phyloP scores from a whole-genome alignment of 352 stramenopile species.

The Globisporangium barbulae region DNA sequence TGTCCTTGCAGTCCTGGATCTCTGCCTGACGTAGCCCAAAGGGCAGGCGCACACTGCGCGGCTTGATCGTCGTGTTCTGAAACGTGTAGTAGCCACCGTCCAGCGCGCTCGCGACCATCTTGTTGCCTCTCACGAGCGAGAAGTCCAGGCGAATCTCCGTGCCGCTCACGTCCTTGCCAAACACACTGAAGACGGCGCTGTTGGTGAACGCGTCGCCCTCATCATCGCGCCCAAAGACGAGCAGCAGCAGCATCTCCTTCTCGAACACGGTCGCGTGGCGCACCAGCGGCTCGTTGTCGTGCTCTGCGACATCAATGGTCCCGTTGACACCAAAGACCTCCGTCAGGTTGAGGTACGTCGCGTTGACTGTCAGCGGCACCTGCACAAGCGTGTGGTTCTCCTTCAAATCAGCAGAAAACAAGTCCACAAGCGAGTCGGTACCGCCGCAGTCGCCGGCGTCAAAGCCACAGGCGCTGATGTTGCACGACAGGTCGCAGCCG shows the following conservation, averaged over 20 bases:
- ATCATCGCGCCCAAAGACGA: conserved; percentile 73
- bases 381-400: conserved; percentile 64
- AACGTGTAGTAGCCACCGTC: conserved; percentile 53
- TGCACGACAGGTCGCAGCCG: conserved; percentile 71
- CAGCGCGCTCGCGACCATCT: conserved; percentile 25
- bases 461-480: conserved; percentile 80
- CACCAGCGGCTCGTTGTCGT: conserved; percentile 70
- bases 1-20: conserved; percentile 28
- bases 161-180: conserved; percentile 37
- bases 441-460: conserved; percentile 81
- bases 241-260: conserved; percentile 64
- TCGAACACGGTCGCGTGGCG: conserved; percentile 75
- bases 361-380: conserved; percentile 58
- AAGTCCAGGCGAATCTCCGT: conserved; percentile 44
- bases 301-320: conserved; percentile 40
- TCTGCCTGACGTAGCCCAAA: conserved; percentile 63
- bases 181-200: conserved; percentile 43
- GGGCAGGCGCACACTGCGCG: conserved; percentile 52
- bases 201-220: conserved; percentile 59
- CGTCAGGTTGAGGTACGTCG: conserved; percentile 67
- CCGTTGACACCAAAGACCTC: conserved; percentile 61
- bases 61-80: conserved; percentile 59
- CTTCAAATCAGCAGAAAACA: conserved; percentile 43
- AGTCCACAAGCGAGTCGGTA: conserved; percentile 29
- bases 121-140: conserved; percentile 49